Base-by-base conservation (phyloP, 345 rosid genomes). In the Pelargonium nanum region DNA sequence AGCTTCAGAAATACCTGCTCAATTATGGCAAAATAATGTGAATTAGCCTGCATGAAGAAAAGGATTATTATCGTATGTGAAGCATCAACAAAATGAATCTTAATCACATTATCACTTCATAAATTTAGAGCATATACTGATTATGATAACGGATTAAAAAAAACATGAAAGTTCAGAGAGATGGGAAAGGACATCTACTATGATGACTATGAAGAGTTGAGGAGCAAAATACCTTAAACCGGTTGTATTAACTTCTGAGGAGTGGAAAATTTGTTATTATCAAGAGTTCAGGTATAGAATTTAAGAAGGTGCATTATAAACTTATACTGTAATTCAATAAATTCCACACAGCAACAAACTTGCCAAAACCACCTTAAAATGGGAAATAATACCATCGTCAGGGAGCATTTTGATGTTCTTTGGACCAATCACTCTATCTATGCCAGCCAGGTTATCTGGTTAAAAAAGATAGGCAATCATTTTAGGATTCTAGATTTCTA, bases 1-100 rank as follows among this genome's bases (percentile, higher is more conserved):
- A 40, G 48, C 9, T 40, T 40, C 9, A 40, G 48, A 40, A 2
- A 12, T 40, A 90, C 99, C 99, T 93, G 96, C 75, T 93, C 99
- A 56, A 93, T 87, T 68, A 93, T 84, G 70, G 97, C 83, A 82
- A 75, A 93, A 68, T 77, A 93, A 82, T 93, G 99, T 26, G 99
- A 93, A 82, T 93, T 93, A 50, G 99, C 99, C 99, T 93, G 78
- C 81, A 86, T 30, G 53, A 61, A 70, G 69, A 56, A 77, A 26
- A 28, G 64, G 60, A 74, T 22, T 26, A 65, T 55, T 26, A 53
- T 25, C 62, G 62, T 23, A 44, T 62, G 48, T 24, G 32, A 32
- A 51, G 32, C 56, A 15, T 23, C 24, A 57, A 25, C 45, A 50
- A 68, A 32, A 30, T 34, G 51, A 55, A 62, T 8, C 26, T 5